A percentile compares a stretch with the other conserved stretches of the same genome.
phyloP scores from a whole-genome alignment of 805 yeast species.

The Suhomyces emberorum region DNA sequence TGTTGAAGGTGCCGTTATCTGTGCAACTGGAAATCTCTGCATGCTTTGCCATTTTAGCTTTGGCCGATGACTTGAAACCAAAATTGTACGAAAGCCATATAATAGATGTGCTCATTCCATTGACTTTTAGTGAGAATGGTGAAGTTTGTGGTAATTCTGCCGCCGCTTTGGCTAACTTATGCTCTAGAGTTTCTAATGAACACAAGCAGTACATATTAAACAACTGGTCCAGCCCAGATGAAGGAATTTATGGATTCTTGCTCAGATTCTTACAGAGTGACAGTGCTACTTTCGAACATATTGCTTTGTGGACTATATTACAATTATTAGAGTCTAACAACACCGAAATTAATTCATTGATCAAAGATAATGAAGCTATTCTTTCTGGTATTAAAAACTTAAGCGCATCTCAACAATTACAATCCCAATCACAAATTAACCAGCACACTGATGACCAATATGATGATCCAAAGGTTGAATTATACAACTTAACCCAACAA shows the following conservation, averaged over 20 bases:
- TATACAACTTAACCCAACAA: slow-evolving; percentile 65
- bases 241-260: slow-evolving; percentile 84
- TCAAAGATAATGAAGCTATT: slow-evolving; percentile 53
- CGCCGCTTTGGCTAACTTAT: slow-evolving; percentile 93
- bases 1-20: slow-evolving; percentile 78
- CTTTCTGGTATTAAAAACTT: slow-evolving; percentile 52
- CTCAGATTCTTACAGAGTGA: slow-evolving; percentile 74
- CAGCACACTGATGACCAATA: slow-evolving; percentile 29
- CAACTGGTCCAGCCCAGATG: slow-evolving; percentile 75
- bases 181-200: slow-evolving; percentile 79
- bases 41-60: slow-evolving; percentile 92
- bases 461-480: slow-evolving; percentile 63
- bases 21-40: slow-evolving; percentile 97
- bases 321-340: slow-evolving; percentile 90
- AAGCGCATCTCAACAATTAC: slow-evolving; percentile 39
- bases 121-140: slow-evolving; percentile 80
- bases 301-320: slow-evolving; percentile 94
- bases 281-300: slow-evolving; percentile 94
- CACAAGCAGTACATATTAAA: slow-evolving; percentile 70
- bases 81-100: slow-evolving; percentile 80
- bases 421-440: slow-evolving; percentile 19
- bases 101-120: slow-evolving; percentile 84
- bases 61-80: slow-evolving; percentile 91
- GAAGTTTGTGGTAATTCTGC: slow-evolving; percentile 99
- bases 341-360: slow-evolving; percentile 51